These are phyloP conservation scores for Xylaria castorea DNA, from an alignment of 495 filamentous ascomycete species.

Conservation along the genomic window DNA sequence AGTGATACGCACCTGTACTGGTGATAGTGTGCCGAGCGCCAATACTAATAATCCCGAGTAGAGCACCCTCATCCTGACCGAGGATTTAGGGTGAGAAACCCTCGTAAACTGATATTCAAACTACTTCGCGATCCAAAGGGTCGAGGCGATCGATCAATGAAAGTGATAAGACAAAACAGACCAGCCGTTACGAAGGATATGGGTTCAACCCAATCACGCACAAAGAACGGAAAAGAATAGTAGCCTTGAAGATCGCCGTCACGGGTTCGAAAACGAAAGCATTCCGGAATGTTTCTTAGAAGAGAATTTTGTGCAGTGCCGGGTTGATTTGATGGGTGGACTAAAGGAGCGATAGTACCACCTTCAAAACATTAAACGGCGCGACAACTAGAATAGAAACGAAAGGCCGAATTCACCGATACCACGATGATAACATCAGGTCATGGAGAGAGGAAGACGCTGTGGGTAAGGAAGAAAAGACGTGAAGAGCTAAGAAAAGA, in stretches of 20 bases:
- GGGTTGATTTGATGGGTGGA: conserved; percentile 26
- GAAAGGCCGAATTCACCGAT: conserved; percentile 22
- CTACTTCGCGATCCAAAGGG: conserved; percentile 24
- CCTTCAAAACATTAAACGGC: conserved; percentile 34
- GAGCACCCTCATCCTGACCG: conserved; percentile 47
- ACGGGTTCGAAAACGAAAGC: conserved; percentile 35
- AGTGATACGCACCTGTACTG: conserved; percentile 47
- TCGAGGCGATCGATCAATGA: conserved; percentile 20
- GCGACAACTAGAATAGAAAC: conserved; percentile 18
- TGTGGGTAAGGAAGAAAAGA: not conserved
- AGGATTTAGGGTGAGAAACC: conserved; percentile 29
- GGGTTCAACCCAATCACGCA: conserved; percentile 41
- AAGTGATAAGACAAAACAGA: conserved; percentile 36
- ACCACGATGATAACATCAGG: conserved; percentile 15
- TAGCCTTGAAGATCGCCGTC: conserved; percentile 4
- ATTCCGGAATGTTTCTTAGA: conserved; percentile 39
- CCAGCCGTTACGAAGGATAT: conserved; percentile 45
- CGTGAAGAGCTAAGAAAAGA: conserved; percentile 12
- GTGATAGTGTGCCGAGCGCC: conserved; percentile 45
- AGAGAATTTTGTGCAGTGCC: conserved; percentile 31
- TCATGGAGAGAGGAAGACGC: conserved; percentile 5
- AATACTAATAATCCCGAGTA: conserved; percentile 42
- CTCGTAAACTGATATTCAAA: conserved; percentile 25
- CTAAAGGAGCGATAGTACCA: conserved; percentile 31
- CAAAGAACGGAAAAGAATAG: conserved; percentile 20